Evolutionary conservation across 345 rosid species (phyloP), one percentile per base, ranked within the genome.

Genomic region (Rhodamnia rubescens): DNA sequence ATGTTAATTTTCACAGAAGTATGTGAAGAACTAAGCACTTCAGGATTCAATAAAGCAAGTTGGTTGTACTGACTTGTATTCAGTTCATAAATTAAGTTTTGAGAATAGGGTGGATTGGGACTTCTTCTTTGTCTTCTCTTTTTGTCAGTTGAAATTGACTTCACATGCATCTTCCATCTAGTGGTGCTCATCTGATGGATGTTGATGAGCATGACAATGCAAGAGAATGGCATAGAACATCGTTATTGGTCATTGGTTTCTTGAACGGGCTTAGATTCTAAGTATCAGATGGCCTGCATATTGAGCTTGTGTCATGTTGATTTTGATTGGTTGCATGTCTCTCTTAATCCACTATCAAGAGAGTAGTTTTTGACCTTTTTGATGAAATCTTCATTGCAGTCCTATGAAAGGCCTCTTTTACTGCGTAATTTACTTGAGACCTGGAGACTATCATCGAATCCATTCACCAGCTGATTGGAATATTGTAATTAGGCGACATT

Each of bases 401-500:
- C 94, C 98, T 49, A 86, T 90, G 92, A 95, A 91, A 87, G 98
- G 98, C 90, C 96, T 97, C 61, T 96, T 94, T 90, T 97, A 95
- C 90, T 97, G 98, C 86, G 99, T 97, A 74, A 92, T 97, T 89
- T 97, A 97, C 92, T 91, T 97, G 88, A 93, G 86, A 86, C 98
- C 94, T 83, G 99, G 99, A 84, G 96, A 96, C 84, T 97, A 95
- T 89, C 99, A 97, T 91, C 96, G 95, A 26, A 84, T 97, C 89
- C 98, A 97, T 92, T 95, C 99, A 83, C 98, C 99, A 8, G 94
- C 85, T 89, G 93, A 95, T 88, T 97, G 99, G 99, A 95, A 92
- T 90, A 90, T 94, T 87, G 91, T 92, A 88, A 92, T 88, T 87
- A 96, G 98, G 84, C 93, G 98, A 15, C 99, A 96, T 87, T 97